These are phyloP conservation scores for Trichosanthes truncata DNA, from an alignment of 306 rosid genomes.

Conservation along the genomic window DNA sequence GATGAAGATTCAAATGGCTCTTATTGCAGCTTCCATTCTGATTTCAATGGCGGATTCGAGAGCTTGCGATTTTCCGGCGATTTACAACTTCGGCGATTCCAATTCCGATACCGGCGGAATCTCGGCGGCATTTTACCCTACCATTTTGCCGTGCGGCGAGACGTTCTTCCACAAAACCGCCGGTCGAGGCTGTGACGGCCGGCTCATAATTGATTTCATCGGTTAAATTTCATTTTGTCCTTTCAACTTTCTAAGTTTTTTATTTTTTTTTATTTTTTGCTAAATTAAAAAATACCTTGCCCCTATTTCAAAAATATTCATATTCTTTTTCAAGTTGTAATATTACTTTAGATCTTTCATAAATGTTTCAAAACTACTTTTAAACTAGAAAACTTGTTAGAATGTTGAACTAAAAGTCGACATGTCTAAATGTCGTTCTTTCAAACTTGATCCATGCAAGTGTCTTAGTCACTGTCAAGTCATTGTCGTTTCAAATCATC, in stretches of 20 bases:
- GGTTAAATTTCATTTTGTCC: not conserved
- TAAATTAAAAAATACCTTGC: too few relatives aligned
- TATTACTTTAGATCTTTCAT: too few relatives aligned
- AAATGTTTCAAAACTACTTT: too few relatives aligned
- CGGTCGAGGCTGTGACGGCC: slow-evolving; percentile 20
- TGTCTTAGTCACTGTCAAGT: too few relatives aligned
- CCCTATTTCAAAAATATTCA: too few relatives aligned
- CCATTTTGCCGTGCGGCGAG: slow-evolving; percentile 6
- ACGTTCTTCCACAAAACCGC: slow-evolving; percentile 12
- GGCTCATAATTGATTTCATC: slow-evolving; percentile 11
- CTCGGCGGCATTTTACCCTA: slow-evolving; percentile 4
- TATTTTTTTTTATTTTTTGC: too few relatives aligned
- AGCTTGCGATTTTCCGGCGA: slow-evolving; percentile 16
- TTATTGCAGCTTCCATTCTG: not conserved
- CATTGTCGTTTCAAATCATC: too few relatives aligned
- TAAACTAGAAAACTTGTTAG: too few relatives aligned
- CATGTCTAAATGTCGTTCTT: too few relatives aligned
- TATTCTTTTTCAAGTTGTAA: too few relatives aligned
- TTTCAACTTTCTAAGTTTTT: not conserved
- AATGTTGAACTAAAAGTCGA: too few relatives aligned
- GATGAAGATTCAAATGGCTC: not conserved
- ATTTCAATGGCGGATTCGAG: slow-evolving; percentile 3
- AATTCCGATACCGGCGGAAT: slow-evolving; percentile 21
- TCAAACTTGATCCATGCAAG: too few relatives aligned
- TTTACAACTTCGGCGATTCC: slow-evolving; percentile 23